These are phyloP conservation scores for Phytophthora gonapodyides DNA, from an alignment of 352 stramenopile species.

Conservation along the genomic window DNA sequence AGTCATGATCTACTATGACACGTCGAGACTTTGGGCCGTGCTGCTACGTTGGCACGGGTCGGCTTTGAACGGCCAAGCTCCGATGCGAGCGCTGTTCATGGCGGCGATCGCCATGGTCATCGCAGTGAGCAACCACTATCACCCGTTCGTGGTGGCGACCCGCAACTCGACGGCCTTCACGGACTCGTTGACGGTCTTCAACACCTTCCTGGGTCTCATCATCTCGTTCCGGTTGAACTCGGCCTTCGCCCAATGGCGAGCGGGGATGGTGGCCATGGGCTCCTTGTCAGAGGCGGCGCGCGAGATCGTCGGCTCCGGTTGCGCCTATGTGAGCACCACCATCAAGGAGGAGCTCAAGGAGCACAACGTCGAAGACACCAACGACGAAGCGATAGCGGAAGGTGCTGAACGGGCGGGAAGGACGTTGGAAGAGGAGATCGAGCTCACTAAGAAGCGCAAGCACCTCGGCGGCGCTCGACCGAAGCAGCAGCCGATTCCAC, in stretches of 20 bases:
- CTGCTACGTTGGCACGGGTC: conserved; percentile 73
- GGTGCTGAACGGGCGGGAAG: not conserved
- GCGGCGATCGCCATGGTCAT: conserved; percentile 57
- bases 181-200: conserved; percentile 80
- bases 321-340: conserved; percentile 61
- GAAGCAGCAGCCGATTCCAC: conserved; percentile 41
- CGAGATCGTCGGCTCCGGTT: conserved; percentile 65
- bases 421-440: not conserved
- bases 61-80: conserved; percentile 64
- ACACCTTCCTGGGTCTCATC: conserved; percentile 77
- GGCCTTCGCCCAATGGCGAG: conserved; percentile 76
- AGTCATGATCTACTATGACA: conserved; percentile 78
- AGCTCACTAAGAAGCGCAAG: not conserved
- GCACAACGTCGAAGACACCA: not conserved
- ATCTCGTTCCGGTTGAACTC: conserved; percentile 83
- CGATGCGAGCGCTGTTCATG: conserved; percentile 65
- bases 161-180: conserved; percentile 71
- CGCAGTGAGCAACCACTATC: conserved; percentile 46
- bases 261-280: conserved; percentile 70
- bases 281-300: conserved; percentile 59
- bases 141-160: conserved; percentile 65
- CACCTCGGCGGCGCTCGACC: not conserved
- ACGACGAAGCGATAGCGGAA: not conserved
- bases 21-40: conserved; percentile 54
- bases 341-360: conserved; percentile 31